These are phyloP conservation scores for Annona squamosa DNA, from an alignment of 164 flowering plant genomes.

Conservation along the genomic window DNA sequence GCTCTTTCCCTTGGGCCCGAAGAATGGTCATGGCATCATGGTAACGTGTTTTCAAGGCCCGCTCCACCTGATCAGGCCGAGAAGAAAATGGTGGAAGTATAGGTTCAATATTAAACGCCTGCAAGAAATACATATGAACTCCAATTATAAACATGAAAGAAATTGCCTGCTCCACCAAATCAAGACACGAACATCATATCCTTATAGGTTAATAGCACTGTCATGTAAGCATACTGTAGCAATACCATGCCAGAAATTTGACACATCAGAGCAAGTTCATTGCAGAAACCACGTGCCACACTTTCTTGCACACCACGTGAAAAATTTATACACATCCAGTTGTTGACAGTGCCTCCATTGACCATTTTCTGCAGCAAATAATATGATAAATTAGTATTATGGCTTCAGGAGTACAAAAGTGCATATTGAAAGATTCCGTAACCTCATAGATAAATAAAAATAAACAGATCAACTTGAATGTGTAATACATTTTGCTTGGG, in stretches of 20 bases:
- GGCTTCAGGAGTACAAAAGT: too few relatives aligned
- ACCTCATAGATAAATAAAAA: background rate
- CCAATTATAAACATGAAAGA: background rate
- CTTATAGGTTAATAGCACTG: background rate
- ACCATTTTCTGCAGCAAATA: constrained; percentile 38
- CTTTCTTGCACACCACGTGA: constrained; percentile 70
- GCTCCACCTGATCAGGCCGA: constrained; percentile 80
- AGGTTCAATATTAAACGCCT: constrained; percentile 57
- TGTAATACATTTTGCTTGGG: too few relatives aligned
- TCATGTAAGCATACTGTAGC: background rate
- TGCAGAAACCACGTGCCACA: constrained; percentile 65
- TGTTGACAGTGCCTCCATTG: constrained; percentile 80
- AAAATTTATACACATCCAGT: constrained; percentile 86
- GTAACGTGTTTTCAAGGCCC: constrained; percentile 51
- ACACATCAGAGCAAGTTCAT: constrained; percentile 87
- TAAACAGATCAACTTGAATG: background rate
- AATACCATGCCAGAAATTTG: constrained; percentile 83
- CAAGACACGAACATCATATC: background rate
- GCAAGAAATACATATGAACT: constrained; percentile 2
- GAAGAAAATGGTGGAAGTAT: constrained; percentile 43
- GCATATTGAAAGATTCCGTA: background rate
- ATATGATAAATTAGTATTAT: background rate
- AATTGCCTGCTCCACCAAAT: background rate
- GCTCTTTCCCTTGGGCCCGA: constrained; percentile 51
- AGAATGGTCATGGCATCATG: constrained; percentile 63